Evolutionary conservation across 2,329 filamentous ascomycete genomes (phyloP).

Genomic region (Ascosphaera apis): DNA sequence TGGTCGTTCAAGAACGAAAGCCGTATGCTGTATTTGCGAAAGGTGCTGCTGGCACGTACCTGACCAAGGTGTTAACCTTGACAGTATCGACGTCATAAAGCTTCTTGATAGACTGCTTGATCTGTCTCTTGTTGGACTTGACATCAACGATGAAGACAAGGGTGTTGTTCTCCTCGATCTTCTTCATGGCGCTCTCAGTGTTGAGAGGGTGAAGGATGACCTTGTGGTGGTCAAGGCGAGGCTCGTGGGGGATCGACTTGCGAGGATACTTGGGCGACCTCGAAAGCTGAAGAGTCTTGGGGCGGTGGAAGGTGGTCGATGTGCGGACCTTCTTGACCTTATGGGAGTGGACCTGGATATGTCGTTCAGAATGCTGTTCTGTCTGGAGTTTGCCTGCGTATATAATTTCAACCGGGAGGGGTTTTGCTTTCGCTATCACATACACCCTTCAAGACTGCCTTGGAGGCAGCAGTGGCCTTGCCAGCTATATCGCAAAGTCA

Average conservation of each 20-base stretch:
- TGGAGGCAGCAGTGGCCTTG: slow-evolving; percentile 80
- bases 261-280: slow-evolving; percentile 89
- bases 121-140: slow-evolving; percentile 99
- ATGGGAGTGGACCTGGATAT: slow-evolving; percentile 42
- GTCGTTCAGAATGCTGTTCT: slow-evolving; percentile 7
- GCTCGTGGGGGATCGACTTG: slow-evolving; percentile 74
- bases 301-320: slow-evolving; percentile 88
- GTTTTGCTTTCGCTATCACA: too few species aligned
- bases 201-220: slow-evolving; percentile 95
- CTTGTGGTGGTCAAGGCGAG: slow-evolving; percentile 93
- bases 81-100: slow-evolving; percentile 94
- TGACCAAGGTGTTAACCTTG: slow-evolving; percentile 99
- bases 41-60: slow-evolving; percentile 32
- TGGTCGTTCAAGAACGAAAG: not conserved
- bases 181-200: slow-evolving; percentile 99
- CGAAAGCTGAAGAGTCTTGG: slow-evolving; percentile 85
- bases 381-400: too few species aligned
- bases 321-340: slow-evolving; percentile 85
- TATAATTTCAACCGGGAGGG: too few species aligned
- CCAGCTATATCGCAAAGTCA: slow-evolving; percentile 21
- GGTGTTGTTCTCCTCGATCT: slow-evolving; percentile 99
- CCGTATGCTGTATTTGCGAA: not conserved
- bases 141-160: slow-evolving; percentile 92
- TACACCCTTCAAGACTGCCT: slow-evolving; percentile 92
- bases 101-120: slow-evolving; percentile 96